A percentile compares a stretch with the other conserved stretches of the same genome.
Evolutionary conservation across 306 rosid genomes (phyloP).

Genomic region (Boehmeria nivea): DNA sequence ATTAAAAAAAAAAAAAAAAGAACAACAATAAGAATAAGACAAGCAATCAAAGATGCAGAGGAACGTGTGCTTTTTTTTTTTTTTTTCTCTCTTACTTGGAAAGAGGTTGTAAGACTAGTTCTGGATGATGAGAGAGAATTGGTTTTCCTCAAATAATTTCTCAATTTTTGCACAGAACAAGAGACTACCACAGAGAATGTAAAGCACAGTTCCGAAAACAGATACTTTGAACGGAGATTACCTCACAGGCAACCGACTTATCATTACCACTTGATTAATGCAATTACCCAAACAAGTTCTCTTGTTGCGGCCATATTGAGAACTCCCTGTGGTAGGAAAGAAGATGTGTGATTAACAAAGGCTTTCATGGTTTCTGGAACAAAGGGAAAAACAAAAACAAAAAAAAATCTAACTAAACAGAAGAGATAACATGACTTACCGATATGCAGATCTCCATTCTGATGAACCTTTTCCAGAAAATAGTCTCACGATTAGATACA

Average conservation of each 20-base stretch:
- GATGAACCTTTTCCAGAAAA: conserved; percentile 39
- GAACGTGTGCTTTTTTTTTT: too few relatives aligned
- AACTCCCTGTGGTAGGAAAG: conserved; percentile 43
- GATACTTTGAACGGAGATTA: conserved; percentile 21
- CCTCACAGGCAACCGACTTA: conserved; percentile 53
- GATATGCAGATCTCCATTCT: conserved; percentile 52
- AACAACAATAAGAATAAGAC: too few relatives aligned
- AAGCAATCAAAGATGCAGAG: too few relatives aligned
- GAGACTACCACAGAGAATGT: neutral
- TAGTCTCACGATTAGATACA: neutral
- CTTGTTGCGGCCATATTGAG: conserved; percentile 25
- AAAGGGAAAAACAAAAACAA: conserved; percentile 5
- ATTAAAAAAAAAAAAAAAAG: too few relatives aligned
- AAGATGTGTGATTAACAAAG: neutral
- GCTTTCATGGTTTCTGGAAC: too few relatives aligned
- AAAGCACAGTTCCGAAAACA: neutral
- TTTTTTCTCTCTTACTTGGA: too few relatives aligned
- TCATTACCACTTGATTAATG: conserved; percentile 66
- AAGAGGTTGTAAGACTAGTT: too few relatives aligned
- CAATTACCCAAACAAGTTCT: conserved; percentile 43
- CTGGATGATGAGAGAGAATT: neutral
- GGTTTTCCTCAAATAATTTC: neutral
- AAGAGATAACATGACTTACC: conserved; percentile 43
- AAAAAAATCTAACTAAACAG: neutral
- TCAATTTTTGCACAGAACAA: too few relatives aligned